Conservation (phyloP, 208 protist species). For the Acanthamoeba quina region DNA sequence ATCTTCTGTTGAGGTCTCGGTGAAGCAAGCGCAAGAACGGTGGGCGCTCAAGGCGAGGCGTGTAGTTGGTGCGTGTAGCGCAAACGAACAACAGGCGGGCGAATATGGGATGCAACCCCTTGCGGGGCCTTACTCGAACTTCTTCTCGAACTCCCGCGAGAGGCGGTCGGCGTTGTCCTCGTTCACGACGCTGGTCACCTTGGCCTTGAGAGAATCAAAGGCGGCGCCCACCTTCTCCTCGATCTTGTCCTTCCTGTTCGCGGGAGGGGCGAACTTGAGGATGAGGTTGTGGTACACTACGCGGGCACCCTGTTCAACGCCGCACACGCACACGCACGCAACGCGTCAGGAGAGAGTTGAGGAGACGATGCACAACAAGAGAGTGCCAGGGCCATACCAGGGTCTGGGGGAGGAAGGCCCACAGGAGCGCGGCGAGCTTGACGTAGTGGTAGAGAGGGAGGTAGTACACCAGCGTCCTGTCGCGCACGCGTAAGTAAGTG, state of each 20-base stretch:
- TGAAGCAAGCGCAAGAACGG: no score
- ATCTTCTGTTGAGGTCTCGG: no score
- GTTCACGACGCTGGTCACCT: slow-evolving; percentile 46
- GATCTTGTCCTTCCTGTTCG: slow-evolving; percentile 3
- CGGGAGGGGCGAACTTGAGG: neutral
- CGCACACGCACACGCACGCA: neutral
- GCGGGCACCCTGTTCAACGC: neutral
- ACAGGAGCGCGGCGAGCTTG: slow-evolving; percentile 41
- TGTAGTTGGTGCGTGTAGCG: no score
- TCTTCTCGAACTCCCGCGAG: slow-evolving; percentile 24
- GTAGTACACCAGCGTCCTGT: slow-evolving; percentile 40
- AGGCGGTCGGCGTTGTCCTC: slow-evolving; percentile 15
- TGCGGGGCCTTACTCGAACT: slow-evolving; percentile 26
- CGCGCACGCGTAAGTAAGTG: neutral
- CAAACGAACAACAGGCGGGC: no score
- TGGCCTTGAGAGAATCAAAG: slow-evolving; percentile 28
- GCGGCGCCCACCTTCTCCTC: slow-evolving; percentile 60
- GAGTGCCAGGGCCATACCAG: no score
- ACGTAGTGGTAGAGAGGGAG: slow-evolving; percentile 47
- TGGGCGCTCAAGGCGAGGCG: no score
- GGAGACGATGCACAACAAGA: neutral
- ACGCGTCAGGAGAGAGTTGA: neutral
- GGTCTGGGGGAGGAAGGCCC: slow-evolving; percentile 44
- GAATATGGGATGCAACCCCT: no score
- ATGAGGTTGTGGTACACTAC: slow-evolving; percentile 26